Base-by-base conservation (phyloP, 148 eudicot genomes). In the Rhododendron griersonianum region DNA sequence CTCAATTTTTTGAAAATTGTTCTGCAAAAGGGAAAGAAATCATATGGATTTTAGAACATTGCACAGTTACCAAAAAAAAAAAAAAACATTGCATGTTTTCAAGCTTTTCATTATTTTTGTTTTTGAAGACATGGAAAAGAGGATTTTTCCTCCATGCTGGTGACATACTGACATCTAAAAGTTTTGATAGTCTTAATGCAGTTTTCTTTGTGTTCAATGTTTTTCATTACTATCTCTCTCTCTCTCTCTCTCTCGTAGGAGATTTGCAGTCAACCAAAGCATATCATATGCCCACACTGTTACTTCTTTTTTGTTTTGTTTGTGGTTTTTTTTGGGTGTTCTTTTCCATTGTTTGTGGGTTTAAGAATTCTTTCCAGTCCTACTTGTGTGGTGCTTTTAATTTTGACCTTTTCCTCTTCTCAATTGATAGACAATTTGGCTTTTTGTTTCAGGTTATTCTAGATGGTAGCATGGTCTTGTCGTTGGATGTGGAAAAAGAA, bases 201-300 rank as follows among this genome's bases (percentile, higher is more conserved):
- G 16, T 80, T 51, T 65, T 80, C 39, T 39, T 50, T 51, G 2
- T 18, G 23, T 1, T 51, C 75, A 13, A 30, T 28, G 75, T 30
- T 25, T 65, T 33, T 33, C 35, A 33, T 1, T 2, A 33, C 35
- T 0, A 33, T 33, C 35, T 33, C 35, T 33, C 35, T 28, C 11
- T 63, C 69, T 63, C 71, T 57, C 61, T 9, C 78, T 48, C 48
- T 39, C 44, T 5, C 85, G 79, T 86, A 98, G 99, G 97, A 75
- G 96, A 91, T 67, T 81, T 98, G 87, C 92, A 95, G 91, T 94
- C 94, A 83, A 91, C 90, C 82, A 98, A 94, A 89, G 89, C 95
- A 21, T 98, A 93, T 89, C 91, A 91, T 33, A 39, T 6, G 41
- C 41, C 41, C 41, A 39, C 41, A 39, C 41, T 39, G 6, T 39